Evolutionary conservation across 495 filamentous ascomycete species (phyloP).

Genomic region (Podospora conica): DNA sequence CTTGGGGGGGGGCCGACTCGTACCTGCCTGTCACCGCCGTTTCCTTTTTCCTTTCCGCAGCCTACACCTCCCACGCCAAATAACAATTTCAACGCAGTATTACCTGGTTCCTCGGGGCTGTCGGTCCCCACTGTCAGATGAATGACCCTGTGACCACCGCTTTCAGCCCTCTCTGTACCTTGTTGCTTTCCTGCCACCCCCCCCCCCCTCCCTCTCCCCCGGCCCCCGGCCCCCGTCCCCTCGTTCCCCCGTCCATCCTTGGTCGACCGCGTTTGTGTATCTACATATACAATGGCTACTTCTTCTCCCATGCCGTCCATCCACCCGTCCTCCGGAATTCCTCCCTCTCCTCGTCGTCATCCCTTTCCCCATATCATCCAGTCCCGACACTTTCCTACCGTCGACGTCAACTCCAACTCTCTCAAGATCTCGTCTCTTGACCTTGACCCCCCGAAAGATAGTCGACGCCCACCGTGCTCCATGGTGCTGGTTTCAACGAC

Average conservation of each 20-base stretch:
- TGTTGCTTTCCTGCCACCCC: conserved; percentile 11
- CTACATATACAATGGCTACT: conserved; percentile 6
- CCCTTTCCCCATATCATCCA: background rate
- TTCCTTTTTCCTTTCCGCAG: conserved; percentile 18
- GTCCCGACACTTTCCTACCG: background rate
- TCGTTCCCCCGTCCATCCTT: conserved; percentile 5
- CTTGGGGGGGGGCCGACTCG: conserved; percentile 13
- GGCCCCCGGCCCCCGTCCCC: too few relatives aligned
- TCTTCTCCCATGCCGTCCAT: background rate
- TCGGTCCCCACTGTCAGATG: conserved; percentile 33
- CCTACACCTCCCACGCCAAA: conserved; percentile 1
- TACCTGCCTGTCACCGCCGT: conserved; percentile 31
- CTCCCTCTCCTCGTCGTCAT: background rate
- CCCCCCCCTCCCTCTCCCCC: too few relatives aligned
- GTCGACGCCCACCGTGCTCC: background rate
- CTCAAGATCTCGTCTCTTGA: background rate
- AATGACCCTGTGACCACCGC: conserved; percentile 33
- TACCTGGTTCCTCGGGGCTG: conserved; percentile 15
- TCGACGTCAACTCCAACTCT: background rate
- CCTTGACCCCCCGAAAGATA: too few relatives aligned
- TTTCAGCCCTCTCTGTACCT: conserved; percentile 29
- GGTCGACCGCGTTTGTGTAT: conserved; percentile 10
- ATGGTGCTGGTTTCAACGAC: background rate
- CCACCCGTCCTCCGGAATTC: conserved; percentile 11
- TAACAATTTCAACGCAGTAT: conserved; percentile 21